Percentiles rank a stretch among this genome's conserved stretches.
These are phyloP conservation scores for Pythium phragmitis DNA, from an alignment of 352 stramenopile species.

Conservation along the genomic window DNA sequence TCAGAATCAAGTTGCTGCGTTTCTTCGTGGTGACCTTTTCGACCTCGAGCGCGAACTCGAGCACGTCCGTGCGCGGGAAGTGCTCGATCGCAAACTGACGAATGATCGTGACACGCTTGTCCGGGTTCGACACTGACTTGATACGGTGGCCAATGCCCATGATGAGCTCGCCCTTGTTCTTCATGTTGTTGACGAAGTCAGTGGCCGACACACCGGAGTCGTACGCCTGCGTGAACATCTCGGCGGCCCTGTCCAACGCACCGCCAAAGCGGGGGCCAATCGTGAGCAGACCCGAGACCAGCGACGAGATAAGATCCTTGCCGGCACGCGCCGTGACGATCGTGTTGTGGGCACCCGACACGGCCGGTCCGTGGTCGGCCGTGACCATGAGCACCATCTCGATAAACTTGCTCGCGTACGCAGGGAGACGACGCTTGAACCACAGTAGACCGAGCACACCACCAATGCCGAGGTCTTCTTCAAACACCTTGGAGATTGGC, in stretches of 20 bases:
- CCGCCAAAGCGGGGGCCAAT: constrained; percentile 96
- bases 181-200: constrained; percentile 95
- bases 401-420: constrained; percentile 95
- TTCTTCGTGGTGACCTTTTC: constrained; percentile 98
- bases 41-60: constrained; percentile 95
- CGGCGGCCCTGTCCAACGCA: constrained; percentile 92
- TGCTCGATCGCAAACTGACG: constrained; percentile 94
- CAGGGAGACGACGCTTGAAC: constrained; percentile 92
- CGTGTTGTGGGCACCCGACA: constrained; percentile 96
- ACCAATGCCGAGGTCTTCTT: constrained; percentile 92
- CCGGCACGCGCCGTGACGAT: constrained; percentile 94
- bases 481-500: constrained; percentile 95
- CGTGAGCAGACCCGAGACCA: constrained; percentile 95
- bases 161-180: constrained; percentile 94
- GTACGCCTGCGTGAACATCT: constrained; percentile 91
- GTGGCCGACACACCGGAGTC: constrained; percentile 86
- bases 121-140: constrained; percentile 94
- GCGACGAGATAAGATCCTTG: constrained; percentile 96
- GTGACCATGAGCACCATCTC: constrained; percentile 98
- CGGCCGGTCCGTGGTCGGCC: constrained; percentile 94
- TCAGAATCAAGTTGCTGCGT: constrained; percentile 96
- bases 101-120: constrained; percentile 96
- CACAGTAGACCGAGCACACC: constrained; percentile 95
- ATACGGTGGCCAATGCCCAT: constrained; percentile 97
- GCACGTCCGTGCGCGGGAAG: constrained; percentile 92